Evolutionary conservation across 805 yeast species (phyloP), one percentile per base, ranked within the genome.

Genomic region (Saturnispora galanensis): DNA sequence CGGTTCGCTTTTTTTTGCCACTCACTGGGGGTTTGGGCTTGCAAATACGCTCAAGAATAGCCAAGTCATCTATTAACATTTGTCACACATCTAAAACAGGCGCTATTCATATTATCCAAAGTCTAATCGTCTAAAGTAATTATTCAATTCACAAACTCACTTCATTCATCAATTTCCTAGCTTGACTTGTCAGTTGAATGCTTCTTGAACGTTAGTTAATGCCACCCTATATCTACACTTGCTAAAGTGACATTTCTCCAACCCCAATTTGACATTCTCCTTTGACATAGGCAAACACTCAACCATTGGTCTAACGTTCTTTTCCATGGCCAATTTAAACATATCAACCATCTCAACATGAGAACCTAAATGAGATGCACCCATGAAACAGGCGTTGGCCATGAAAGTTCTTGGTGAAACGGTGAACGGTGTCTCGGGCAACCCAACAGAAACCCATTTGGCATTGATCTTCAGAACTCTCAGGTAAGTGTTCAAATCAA

Each of bases 221-320:
- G 80, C 79, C 55, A 75, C 77, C 67, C 87, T 73, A 60, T 79
- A 81, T 53, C 74, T 73, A 38, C 77, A 79, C 49, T 78, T 79
- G 55, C 80, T 77, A 16, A 62, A 49, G 46, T 71, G 69, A 45
- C 76, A 68, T 57, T 76, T 73, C 36, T 70, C 69, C 58, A 81
- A 69, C 3, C 78, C 84, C 52, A 70, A 65, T 32, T 70, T 66
- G 41, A 77, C 76, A 53, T 73, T 74, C 38, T 64, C 73, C 51
- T 68, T 79, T 43, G 66, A 62, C 51, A 80, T 69, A 26, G 76
- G 74, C 41, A 81, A 64, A 26, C 68, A 66, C 63, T 81, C 86
- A 42, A 74, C 70, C 81, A 84, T 79, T 17, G 85, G 78, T 46
- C 65, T 68, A 56, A 82, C 68, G 35, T 69, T 63, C 53, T 79